Evolutionary conservation across 257 asterid genomes (phyloP).

Genomic region (Coffea canephora): DNA sequence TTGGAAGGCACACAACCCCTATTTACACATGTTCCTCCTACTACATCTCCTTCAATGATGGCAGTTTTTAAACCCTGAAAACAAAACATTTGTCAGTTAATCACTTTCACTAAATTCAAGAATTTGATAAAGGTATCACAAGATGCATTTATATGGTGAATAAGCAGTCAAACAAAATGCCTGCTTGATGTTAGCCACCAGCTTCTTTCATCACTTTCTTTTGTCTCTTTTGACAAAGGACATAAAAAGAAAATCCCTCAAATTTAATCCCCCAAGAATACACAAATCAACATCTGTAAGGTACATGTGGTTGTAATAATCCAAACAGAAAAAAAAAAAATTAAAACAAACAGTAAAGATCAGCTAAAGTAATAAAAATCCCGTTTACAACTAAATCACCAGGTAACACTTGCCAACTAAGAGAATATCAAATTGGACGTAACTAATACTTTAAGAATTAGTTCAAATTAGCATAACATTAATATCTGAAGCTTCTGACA

Average conservation of each 20-base stretch:
- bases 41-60: constrained; percentile 78
- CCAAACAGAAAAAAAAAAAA: too few relatives aligned
- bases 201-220: neutral
- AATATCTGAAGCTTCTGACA: neutral
- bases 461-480: neutral
- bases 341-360: too few relatives aligned
- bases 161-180: neutral
- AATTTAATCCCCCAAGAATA: too few relatives aligned
- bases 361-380: neutral
- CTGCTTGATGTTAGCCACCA: neutral
- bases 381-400: too few relatives aligned
- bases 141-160: neutral
- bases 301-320: too few relatives aligned
- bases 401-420: neutral
- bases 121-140: neutral
- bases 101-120: neutral
- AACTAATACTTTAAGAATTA: neutral
- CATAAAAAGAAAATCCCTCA: too few relatives aligned
- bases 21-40: constrained; percentile 91
- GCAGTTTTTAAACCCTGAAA: constrained; percentile 87
- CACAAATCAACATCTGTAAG: too few relatives aligned
- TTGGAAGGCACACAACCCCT: constrained; percentile 93
- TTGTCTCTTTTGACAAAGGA: neutral
- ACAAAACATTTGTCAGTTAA: neutral
- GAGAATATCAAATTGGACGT: neutral